Evolutionary conservation across 2,329 filamentous ascomycete genomes (phyloP), one percentile per base, ranked within the genome.

Genomic region (Chlorencoelia australis): DNA sequence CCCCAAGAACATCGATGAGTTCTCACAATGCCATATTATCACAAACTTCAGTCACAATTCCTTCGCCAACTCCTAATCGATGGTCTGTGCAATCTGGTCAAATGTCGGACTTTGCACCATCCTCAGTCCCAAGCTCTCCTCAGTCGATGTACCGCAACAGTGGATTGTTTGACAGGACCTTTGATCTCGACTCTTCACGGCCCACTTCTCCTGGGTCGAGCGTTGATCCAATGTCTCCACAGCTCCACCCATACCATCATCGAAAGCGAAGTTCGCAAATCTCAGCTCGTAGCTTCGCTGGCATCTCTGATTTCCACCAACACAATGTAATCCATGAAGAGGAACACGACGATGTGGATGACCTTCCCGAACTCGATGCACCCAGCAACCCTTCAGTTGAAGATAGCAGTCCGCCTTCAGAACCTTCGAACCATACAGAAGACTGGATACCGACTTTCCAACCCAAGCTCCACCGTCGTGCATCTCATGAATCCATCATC

Each of bases 401-500:
- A 16, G 48, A 49, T 33, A 49, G 41, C 35, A 43, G 33, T 28
- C 50, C 41, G 29, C 42, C 38, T 27, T 51, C 47, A 6, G 41
- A 50, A 11, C 20, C 28, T 6, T 49, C 52, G 19, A 44, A 40
- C n/a, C 28, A 51, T 33, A 39, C 32, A 11, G 32, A 49, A n/a
- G 33, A 45, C 13, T 50, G 52, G 49, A 27, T 47, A 41, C 26
- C 33, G 52, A 52, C 45, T 48, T 60, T 63, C 47, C 59, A 57
- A 38, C 64, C 61, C 35, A 58, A 60, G 2, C 59, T 88, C 4
- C 81, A 75, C 26, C 78, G 81, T 20, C 69, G 76, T 3, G 56
- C 76, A 2, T 94, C 88, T 2, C 86, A 94, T 49, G 88, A 95
- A 56, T 94, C 85, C 13, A 79, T 95, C 43, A 73, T 95, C 48